phyloP scores from a whole-genome alignment of 306 rosid genomes.

The Calophaca sinica region DNA sequence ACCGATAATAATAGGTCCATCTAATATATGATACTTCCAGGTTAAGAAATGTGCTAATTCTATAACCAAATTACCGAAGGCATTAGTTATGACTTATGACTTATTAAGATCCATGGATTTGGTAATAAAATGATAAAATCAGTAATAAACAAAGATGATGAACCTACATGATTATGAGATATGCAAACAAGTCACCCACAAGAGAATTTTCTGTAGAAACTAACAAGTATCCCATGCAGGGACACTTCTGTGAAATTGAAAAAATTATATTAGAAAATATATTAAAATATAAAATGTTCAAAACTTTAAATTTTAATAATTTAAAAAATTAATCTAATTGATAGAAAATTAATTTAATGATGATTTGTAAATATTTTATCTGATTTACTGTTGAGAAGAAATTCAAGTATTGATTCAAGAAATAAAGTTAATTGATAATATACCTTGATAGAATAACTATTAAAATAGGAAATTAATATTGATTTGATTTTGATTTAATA shows the following conservation, averaged over 20 bases:
- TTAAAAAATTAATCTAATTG: too few relatives aligned
- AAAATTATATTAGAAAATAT: not conserved
- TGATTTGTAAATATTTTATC: too few relatives aligned
- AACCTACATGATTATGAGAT: not conserved
- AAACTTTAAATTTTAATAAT: too few relatives aligned
- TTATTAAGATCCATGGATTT: not conserved
- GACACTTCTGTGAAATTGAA: not conserved
- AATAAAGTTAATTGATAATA: too few relatives aligned
- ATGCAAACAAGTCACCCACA: conserved; percentile 1
- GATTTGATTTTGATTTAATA: too few relatives aligned
- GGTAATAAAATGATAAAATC: not conserved
- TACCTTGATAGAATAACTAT: too few relatives aligned
- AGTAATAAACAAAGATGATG: conserved; percentile 27
- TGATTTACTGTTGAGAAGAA: too few relatives aligned
- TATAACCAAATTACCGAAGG: not conserved
- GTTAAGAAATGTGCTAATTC: not conserved
- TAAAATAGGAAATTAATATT: too few relatives aligned
- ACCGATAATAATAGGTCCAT: not conserved
- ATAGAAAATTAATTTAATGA: too few relatives aligned
- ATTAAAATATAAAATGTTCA: not conserved
- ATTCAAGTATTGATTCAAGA: too few relatives aligned
- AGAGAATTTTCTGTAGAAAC: not conserved
- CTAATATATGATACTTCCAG: not conserved
- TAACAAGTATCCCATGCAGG: not conserved
- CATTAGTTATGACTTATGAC: not conserved